phyloP scores from a whole-genome alignment of 495 filamentous ascomycete species.

The Penicillium malachiteum region DNA sequence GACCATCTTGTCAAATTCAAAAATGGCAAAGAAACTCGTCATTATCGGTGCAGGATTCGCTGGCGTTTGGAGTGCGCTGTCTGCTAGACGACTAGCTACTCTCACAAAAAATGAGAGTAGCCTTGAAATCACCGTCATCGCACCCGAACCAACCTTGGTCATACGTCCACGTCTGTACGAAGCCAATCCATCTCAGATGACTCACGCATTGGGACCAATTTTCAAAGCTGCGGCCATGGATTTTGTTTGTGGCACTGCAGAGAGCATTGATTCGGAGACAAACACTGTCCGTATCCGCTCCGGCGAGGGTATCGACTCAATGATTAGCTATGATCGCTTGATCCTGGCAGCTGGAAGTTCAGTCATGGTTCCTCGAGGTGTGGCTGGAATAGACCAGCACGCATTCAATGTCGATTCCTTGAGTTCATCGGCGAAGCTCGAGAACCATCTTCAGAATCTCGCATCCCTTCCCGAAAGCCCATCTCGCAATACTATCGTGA shows the following conservation, averaged over 20 bases:
- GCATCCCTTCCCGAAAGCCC: slow-evolving; percentile 10
- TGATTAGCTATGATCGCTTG: slow-evolving; percentile 28
- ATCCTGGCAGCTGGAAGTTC: slow-evolving; percentile 35
- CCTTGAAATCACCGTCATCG: slow-evolving; percentile 29
- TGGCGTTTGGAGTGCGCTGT: slow-evolving; percentile 34
- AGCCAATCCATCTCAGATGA: slow-evolving; percentile 24
- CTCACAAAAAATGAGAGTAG: slow-evolving; percentile 11
- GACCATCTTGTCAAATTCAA: neutral
- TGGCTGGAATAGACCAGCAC: slow-evolving; percentile 25
- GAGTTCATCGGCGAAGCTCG: slow-evolving; percentile 13
- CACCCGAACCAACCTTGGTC: slow-evolving; percentile 28
- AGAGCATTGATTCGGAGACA: slow-evolving; percentile 17
- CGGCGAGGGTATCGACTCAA: slow-evolving; percentile 8
- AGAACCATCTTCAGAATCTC: slow-evolving; percentile 15
- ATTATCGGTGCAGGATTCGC: slow-evolving; percentile 37
- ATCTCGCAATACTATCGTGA: slow-evolving; percentile 16
- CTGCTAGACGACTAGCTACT: slow-evolving; percentile 30
- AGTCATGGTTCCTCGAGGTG: slow-evolving; percentile 21
- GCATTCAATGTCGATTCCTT: slow-evolving; percentile 33
- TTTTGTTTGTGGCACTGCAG: slow-evolving; percentile 24
- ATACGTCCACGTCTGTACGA: slow-evolving; percentile 37
- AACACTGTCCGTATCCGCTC: slow-evolving; percentile 19
- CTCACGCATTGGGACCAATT: slow-evolving; percentile 18
- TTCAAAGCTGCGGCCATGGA: slow-evolving; percentile 23
- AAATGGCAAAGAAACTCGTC: slow-evolving; percentile 17